These are phyloP conservation scores for Talaromyces sp. DNA, from an alignment of 2,329 filamentous ascomycete species.

Conservation along the genomic window DNA sequence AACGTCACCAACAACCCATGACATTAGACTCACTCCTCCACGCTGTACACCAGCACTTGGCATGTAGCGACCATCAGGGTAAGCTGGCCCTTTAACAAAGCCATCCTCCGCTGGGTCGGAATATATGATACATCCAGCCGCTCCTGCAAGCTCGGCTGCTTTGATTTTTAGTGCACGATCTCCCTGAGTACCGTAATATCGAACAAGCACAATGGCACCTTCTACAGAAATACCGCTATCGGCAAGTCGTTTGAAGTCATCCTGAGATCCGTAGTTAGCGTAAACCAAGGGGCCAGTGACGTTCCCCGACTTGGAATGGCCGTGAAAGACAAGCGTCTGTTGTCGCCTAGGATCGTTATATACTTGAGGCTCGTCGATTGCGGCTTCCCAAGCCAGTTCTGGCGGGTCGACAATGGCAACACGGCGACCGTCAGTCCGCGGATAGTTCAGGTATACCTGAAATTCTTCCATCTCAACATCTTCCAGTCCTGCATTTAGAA, in stretches of 20 bases:
- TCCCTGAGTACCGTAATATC: conserved; percentile 68
- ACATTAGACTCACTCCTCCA: conserved; percentile 73
- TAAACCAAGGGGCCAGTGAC: conserved; percentile 84
- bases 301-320: conserved; percentile 78
- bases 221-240: conserved; percentile 67
- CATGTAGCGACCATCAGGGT: conserved; percentile 73
- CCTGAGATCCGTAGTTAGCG: conserved; percentile 80
- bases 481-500: conserved; percentile 67
- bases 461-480: conserved; percentile 72
- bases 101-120: conserved; percentile 84
- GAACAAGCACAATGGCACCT: conserved; percentile 77
- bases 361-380: conserved; percentile 73
- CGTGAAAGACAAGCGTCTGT: conserved; percentile 79
- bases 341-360: conserved; percentile 58
- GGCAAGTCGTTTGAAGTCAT: conserved; percentile 71
- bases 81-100: conserved; percentile 65
- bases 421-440: conserved; percentile 66
- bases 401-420: conserved; percentile 73
- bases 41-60: conserved; percentile 77
- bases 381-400: conserved; percentile 69
- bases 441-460: conserved; percentile 89
- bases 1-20: conserved; percentile 83
- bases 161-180: conserved; percentile 80
- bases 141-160: conserved; percentile 80
- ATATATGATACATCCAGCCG: conserved; percentile 83